Conservation (phyloP, 306 rosid genomes). For the Cucurbita ficifolia region DNA sequence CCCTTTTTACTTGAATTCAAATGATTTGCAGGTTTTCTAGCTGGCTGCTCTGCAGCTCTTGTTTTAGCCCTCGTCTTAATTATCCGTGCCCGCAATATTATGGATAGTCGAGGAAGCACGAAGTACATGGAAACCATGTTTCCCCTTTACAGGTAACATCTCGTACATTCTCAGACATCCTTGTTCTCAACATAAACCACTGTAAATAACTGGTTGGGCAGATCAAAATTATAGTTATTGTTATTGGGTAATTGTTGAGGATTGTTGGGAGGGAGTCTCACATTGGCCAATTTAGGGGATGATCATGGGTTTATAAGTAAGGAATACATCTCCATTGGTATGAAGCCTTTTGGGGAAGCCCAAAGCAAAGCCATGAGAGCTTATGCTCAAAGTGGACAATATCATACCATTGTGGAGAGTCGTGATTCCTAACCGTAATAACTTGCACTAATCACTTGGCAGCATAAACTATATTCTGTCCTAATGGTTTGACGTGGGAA, state of each 20-base stretch:
- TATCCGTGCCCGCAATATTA: conserved; percentile 22
- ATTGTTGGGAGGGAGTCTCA: too few relatives aligned
- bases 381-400: too few relatives aligned
- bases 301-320: too few relatives aligned
- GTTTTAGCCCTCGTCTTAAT: conserved; percentile 35
- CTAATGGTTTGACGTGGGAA: neutral
- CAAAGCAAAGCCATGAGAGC: too few relatives aligned
- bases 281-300: too few relatives aligned
- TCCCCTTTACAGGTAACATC: conserved; percentile 52
- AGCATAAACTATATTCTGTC: neutral
- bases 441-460: neutral
- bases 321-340: too few relatives aligned
- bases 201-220: neutral
- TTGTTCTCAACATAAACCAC: neutral
- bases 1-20: neutral
- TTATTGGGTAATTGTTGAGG: neutral
- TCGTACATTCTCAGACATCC: neutral
- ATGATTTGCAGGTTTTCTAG: conserved; percentile 35
- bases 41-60: conserved; percentile 50
- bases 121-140: conserved; percentile 57
- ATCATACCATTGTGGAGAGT: too few relatives aligned
- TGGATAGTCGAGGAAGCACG: conserved; percentile 11
- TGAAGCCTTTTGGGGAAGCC: too few relatives aligned
- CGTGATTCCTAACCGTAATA: too few relatives aligned
- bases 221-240: neutral